Evolutionary conservation across 2,329 filamentous ascomycete species (phyloP), one percentile per base, ranked within the genome.

Genomic region (Colletotrichum orchidophilum): DNA sequence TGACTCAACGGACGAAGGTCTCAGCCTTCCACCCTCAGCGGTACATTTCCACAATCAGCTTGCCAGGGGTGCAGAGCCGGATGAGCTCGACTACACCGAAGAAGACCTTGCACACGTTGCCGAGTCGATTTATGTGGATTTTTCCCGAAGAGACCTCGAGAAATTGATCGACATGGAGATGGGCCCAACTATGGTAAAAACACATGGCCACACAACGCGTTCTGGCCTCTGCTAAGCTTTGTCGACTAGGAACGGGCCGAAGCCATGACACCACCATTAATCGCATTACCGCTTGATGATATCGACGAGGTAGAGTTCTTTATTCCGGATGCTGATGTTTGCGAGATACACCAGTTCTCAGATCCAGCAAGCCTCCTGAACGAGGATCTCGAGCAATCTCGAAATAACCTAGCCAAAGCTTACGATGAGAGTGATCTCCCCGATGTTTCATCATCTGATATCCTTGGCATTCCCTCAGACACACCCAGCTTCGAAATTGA

Each of bases 311-410:
- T 52, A 8, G 65, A 63, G 8, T 61, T 65, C 0, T 79, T 76
- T 60, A 31, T 78, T n/a, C 79, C 77, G 0, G 52, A 67, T 8
- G 49, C 61, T 1, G 66, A 71, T 0, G 70, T 70, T 27, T 71
- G 74, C 6, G 18, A 74, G 3, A 75, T 82, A 3, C 77, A 80
- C 42, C 63, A 79, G 1, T 77, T 77, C 31, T 80, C 80, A 0
- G 79, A 80, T 2, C 78, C 81, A 13, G 70, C 53, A 15, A 81
- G 74, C 26, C 78, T 79, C 2, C n/a, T 55, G 7, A 58, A 67
- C 4, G 3, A 29, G 1, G 26, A 50, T 1, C 66, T 53, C 29
- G 64, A 11, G 55, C 63, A 35, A 18, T 76, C 7, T 54, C 75
- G 54, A 59, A 65, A 39, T 60, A 53, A 5, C 5, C 50, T 63